Evolutionary conservation across 129 eudicot genomes (phyloP).

Genomic region (Helianthus annuus): DNA sequence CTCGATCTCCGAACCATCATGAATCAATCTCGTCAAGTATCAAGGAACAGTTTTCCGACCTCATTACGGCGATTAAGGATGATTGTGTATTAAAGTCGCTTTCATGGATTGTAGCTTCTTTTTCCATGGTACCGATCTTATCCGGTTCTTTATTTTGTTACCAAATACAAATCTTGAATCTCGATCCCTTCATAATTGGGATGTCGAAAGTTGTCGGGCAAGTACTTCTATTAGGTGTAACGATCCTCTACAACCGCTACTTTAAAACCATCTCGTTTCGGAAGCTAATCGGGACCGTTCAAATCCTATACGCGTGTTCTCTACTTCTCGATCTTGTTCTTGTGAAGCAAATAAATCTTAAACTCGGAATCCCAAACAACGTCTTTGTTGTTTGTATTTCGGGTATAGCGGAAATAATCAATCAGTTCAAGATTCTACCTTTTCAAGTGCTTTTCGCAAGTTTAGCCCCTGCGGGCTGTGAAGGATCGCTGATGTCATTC

Average conservation of each 20-base stretch:
- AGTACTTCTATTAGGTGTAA: constrained; percentile 52
- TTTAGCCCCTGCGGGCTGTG: constrained; percentile 85
- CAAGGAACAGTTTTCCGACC: constrained; percentile 60
- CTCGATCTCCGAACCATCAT: constrained; percentile 25
- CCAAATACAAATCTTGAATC: constrained; percentile 80
- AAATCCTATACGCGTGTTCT: constrained; percentile 58
- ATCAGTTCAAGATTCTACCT: constrained; percentile 81
- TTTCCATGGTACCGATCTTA: constrained; percentile 61
- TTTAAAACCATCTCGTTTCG: constrained; percentile 64
- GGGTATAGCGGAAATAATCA: constrained; percentile 76
- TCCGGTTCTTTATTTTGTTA: constrained; percentile 93
- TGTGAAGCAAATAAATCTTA: constrained; percentile 65
- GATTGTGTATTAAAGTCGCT: constrained; percentile 54
- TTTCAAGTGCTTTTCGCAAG: constrained; percentile 80
- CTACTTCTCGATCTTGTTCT: constrained; percentile 79
- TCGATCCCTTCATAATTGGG: constrained; percentile 71
- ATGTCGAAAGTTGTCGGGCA: constrained; percentile 85
- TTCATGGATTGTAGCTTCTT: constrained; percentile 71
- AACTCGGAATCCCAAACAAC: constrained; percentile 65
- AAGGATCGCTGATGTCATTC: constrained; percentile 90
- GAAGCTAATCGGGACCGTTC: constrained; percentile 54
- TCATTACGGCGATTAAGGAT: constrained; percentile 54
- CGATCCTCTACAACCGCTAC: constrained; percentile 61
- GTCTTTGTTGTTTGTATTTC: constrained; percentile 72
- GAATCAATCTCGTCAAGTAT: constrained; percentile 41